phyloP scores from a whole-genome alignment of 176 grass and related monocot species.

The Tillandsia fasciculata region DNA sequence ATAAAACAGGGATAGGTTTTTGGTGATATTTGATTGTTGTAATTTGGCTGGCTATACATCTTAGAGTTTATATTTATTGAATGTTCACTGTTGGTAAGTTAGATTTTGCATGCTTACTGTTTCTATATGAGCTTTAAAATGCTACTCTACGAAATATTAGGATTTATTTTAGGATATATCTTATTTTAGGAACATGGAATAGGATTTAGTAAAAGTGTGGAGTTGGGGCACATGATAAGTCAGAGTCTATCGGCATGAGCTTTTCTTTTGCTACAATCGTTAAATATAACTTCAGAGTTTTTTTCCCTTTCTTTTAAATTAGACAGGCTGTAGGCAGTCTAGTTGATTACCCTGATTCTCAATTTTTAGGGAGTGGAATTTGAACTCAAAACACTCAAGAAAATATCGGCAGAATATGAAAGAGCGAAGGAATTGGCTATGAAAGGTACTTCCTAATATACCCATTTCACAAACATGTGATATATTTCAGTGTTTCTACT shows the following conservation, averaged over 20 bases:
- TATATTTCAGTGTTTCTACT: neutral
- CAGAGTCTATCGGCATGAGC: too few relatives aligned
- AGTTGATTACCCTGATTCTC: constrained; percentile 19
- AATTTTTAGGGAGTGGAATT: constrained; percentile 41
- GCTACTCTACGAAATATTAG: too few relatives aligned
- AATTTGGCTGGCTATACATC: neutral
- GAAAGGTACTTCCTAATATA: constrained; percentile 27
- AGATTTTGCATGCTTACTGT: neutral
- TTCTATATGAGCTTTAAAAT: too few relatives aligned
- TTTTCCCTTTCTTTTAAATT: neutral
- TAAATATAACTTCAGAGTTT: neutral
- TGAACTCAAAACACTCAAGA: constrained; percentile 54
- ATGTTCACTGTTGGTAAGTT: neutral
- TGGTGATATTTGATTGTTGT: neutral
- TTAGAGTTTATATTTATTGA: neutral
- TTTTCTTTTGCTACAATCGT: too few relatives aligned
- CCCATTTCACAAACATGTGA: neutral
- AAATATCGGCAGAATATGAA: constrained; percentile 54
- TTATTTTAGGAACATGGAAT: too few relatives aligned
- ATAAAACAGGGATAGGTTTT: too few relatives aligned
- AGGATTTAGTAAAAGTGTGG: too few relatives aligned
- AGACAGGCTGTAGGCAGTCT: neutral
- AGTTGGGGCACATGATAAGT: too few relatives aligned
- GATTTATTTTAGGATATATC: too few relatives aligned
- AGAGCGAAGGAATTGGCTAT: constrained; percentile 55